These are phyloP conservation scores for Hirsutella minnesotensis DNA, from an alignment of 2,329 filamentous ascomycete species.

Conservation along the genomic window DNA sequence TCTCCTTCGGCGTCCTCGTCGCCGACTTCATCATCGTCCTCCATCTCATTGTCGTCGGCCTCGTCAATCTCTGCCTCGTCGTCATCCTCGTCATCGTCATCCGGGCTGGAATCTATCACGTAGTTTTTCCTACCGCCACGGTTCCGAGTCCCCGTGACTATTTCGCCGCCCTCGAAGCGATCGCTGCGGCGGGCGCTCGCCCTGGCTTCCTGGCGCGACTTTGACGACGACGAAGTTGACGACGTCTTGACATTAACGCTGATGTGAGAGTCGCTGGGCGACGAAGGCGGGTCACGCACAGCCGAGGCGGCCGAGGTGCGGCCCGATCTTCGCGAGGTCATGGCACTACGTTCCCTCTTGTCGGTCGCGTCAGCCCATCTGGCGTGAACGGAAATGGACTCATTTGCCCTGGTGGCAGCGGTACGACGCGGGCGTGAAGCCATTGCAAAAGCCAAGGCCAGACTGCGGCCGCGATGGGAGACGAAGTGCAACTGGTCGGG, in stretches of 20 bases:
- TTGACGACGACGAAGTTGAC: conserved; percentile 28
- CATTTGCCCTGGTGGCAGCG: conserved; percentile 28
- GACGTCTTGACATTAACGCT: conserved; percentile 34
- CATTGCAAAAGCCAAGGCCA: conserved; percentile 20
- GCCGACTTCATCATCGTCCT: conserved; percentile 22
- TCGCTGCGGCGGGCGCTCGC: conserved; percentile 24
- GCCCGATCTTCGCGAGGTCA: conserved; percentile 41
- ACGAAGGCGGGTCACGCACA: conserved; percentile 33
- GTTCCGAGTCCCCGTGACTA: conserved; percentile 38
- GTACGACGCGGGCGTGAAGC: conserved; percentile 34
- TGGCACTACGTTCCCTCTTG: conserved; percentile 24
- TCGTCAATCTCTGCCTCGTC: conserved; percentile 30
- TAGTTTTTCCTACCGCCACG: conserved; percentile 48
- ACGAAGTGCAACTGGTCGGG: too few relatives aligned
- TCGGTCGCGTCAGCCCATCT: conserved; percentile 28
- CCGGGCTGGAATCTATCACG: conserved; percentile 42
- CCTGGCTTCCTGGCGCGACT: conserved; percentile 37
- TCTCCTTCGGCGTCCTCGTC: conserved; percentile 30
- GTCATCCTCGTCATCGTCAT: conserved; percentile 30
- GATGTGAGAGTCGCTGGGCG: conserved; percentile 33
- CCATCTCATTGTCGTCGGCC: conserved; percentile 23
- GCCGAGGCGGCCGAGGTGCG: conserved; percentile 29
- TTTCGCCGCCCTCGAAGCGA: conserved; percentile 31
- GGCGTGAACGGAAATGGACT: conserved; percentile 29
- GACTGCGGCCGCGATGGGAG: too few relatives aligned